A percentile compares a stretch with the other conserved stretches of the same genome.
Conservation (phyloP, 1,284 basidiomycete species). For the Moniliella sp. region DNA sequence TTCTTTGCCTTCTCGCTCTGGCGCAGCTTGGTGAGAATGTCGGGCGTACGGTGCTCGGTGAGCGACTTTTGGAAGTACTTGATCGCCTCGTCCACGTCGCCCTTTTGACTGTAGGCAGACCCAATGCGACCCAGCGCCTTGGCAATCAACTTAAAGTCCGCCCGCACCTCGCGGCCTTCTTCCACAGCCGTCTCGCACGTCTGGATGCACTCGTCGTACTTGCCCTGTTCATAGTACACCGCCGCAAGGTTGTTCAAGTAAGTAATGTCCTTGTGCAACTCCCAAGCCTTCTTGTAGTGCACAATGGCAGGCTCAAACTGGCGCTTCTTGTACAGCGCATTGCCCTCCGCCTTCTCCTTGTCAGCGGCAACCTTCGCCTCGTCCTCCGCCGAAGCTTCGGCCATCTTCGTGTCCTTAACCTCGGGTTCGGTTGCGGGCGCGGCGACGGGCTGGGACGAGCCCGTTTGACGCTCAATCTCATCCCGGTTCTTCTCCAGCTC, state of each 20-base stretch:
- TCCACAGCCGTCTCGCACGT: slow-evolving; percentile 82
- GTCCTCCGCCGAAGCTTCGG: slow-evolving; percentile 4
- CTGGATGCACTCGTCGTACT: slow-evolving; percentile 74
- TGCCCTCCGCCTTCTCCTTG: slow-evolving; percentile 42
- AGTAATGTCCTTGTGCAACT: slow-evolving; percentile 72
- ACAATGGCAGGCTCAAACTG: slow-evolving; percentile 35
- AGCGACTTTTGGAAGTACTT: slow-evolving; percentile 42
- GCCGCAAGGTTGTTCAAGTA: slow-evolving; percentile 51
- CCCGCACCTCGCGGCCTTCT: slow-evolving; percentile 50
- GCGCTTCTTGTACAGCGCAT: slow-evolving; percentile 64
- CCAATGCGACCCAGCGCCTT: slow-evolving; percentile 74
- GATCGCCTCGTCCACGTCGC: slow-evolving; percentile 51
- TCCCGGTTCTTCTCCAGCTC: slow-evolving; percentile 35
- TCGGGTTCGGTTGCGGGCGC: slow-evolving; percentile 23
- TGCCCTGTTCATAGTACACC: slow-evolving; percentile 74
- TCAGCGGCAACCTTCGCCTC: slow-evolving; percentile 22
- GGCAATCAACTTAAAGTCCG: slow-evolving; percentile 43
- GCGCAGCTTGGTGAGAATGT: slow-evolving; percentile 63
- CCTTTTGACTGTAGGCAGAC: slow-evolving; percentile 60
- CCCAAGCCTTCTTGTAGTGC: slow-evolving; percentile 57
- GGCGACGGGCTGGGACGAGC: slow-evolving; percentile 4
- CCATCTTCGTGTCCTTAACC: slow-evolving; percentile 8
- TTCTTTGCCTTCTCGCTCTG: slow-evolving; percentile 53
- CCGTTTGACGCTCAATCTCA: slow-evolving; percentile 25
- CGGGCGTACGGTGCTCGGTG: slow-evolving; percentile 85